Evolutionary conservation across 2,329 filamentous ascomycete genomes (phyloP).

Genomic region (Rhexocercosporidium sp.): DNA sequence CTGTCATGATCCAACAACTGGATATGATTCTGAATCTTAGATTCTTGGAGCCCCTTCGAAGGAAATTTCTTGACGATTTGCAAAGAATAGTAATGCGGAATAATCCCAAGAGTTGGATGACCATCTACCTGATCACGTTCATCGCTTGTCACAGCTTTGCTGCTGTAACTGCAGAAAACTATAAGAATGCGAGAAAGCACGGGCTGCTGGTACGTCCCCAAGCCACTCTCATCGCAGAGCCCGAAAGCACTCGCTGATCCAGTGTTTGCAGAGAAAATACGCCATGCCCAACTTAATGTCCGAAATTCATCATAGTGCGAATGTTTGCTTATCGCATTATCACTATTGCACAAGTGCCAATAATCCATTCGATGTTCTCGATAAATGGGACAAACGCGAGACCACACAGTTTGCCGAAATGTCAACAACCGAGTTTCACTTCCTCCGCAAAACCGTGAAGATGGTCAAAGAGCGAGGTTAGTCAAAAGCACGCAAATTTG

Average conservation of each 20-base stretch:
- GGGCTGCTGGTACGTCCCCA: conserved; percentile 32
- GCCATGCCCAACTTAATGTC: conserved; percentile 50
- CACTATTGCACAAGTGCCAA: conserved; percentile 68
- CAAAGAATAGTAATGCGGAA: conserved; percentile 50
- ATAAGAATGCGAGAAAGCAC: conserved; percentile 64
- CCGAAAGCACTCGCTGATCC: neutral
- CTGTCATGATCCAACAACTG: conserved; percentile 19
- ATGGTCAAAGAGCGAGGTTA: conserved; percentile 15
- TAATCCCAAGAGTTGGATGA: conserved; percentile 63
- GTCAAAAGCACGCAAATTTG: neutral
- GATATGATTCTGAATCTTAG: conserved; percentile 16
- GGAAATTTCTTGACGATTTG: conserved; percentile 19
- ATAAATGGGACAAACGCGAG: conserved; percentile 44
- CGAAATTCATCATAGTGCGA: conserved; percentile 64
- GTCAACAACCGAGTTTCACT: conserved; percentile 13
- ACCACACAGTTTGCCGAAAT: conserved; percentile 5
- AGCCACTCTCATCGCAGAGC: neutral
- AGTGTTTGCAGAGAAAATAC: neutral
- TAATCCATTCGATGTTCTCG: conserved; percentile 58
- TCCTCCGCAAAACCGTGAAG: conserved; percentile 6
- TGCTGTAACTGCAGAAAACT: conserved; percentile 46
- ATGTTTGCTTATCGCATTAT: conserved; percentile 66
- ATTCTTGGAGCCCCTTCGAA: conserved; percentile 18
- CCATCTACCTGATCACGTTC: conserved; percentile 65
- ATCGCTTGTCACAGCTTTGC: conserved; percentile 64